Percentiles rank a stretch among this genome's conserved stretches.
Evolutionary conservation across 768 basidiomycete genomes (phyloP).

Genomic region (Rhizopogon rudus): DNA sequence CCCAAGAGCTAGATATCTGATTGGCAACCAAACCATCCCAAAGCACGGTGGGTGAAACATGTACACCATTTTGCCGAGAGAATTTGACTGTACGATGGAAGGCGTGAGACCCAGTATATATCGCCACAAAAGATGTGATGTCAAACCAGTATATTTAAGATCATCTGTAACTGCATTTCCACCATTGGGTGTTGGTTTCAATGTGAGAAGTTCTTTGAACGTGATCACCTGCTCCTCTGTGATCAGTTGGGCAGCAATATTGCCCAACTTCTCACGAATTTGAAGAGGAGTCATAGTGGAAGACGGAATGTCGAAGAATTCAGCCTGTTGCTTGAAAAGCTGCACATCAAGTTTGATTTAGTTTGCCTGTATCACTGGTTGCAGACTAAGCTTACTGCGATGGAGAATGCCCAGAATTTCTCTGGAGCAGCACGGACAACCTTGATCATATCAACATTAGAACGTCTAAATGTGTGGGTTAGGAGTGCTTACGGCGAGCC

Average conservation of each 20-base stretch:
- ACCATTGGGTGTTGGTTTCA: slow-evolving; percentile 67
- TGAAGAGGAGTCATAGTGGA: slow-evolving; percentile 63
- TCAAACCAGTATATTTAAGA: slow-evolving; percentile 84
- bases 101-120: neutral
- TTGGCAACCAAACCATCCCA: slow-evolving; percentile 73
- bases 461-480: neutral
- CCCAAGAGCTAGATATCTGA: slow-evolving; percentile 81
- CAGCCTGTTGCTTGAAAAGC: slow-evolving; percentile 72
- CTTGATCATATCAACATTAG: slow-evolving; percentile 16
- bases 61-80: slow-evolving; percentile 86
- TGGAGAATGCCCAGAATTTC: slow-evolving; percentile 77
- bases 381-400: slow-evolving; percentile 39
- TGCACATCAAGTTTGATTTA: slow-evolving; percentile 20
- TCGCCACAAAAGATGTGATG: neutral
- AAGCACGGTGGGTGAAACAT: slow-evolving; percentile 81
- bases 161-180: slow-evolving; percentile 81
- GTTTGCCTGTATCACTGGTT: neutral
- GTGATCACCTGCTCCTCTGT: slow-evolving; percentile 42
- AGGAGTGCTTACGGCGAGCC: slow-evolving; percentile 54
- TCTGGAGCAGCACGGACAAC: slow-evolving; percentile 67
- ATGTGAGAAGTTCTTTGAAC: slow-evolving; percentile 57
- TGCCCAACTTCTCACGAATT: slow-evolving; percentile 69
- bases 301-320: slow-evolving; percentile 77
- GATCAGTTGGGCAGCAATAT: slow-evolving; percentile 51
- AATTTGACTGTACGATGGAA: slow-evolving; percentile 66